A percentile compares a stretch with the other conserved stretches of the same genome.
Evolutionary conservation across 257 asterid species (phyloP).

Genomic region (Nicotiana paniculata): DNA sequence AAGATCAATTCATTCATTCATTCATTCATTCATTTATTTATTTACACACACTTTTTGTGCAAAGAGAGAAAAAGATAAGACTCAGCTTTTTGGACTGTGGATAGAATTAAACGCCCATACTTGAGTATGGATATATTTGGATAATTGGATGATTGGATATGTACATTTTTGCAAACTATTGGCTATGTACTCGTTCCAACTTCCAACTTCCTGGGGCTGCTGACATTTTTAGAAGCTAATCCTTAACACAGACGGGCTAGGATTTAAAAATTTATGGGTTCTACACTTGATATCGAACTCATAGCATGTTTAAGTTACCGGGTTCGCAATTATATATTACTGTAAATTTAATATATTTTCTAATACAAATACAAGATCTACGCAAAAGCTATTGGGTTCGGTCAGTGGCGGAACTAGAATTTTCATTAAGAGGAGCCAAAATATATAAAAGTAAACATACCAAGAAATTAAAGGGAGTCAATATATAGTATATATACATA

Average conservation of each 20-base stretch:
- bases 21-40: not conserved
- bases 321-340: too few relatives aligned
- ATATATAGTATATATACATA: too few relatives aligned
- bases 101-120: constrained; percentile 3
- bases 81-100: not conserved
- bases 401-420: too few relatives aligned
- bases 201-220: not conserved
- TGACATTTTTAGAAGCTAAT: not conserved
- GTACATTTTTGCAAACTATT: not conserved
- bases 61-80: not conserved
- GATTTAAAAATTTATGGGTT: too few relatives aligned
- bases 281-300: too few relatives aligned
- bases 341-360: too few relatives aligned
- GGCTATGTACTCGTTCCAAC: not conserved
- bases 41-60: not conserved
- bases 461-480: too few relatives aligned
- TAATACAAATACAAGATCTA: too few relatives aligned
- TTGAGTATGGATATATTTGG: not conserved
- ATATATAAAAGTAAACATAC: too few relatives aligned
- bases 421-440: too few relatives aligned
- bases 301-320: too few relatives aligned
- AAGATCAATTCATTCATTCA: not conserved
- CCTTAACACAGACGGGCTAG: not conserved
- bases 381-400: too few relatives aligned
- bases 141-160: not conserved